Base-by-base conservation (phyloP, 1,139 yeast species). In the Geotrichum histeridarum region DNA sequence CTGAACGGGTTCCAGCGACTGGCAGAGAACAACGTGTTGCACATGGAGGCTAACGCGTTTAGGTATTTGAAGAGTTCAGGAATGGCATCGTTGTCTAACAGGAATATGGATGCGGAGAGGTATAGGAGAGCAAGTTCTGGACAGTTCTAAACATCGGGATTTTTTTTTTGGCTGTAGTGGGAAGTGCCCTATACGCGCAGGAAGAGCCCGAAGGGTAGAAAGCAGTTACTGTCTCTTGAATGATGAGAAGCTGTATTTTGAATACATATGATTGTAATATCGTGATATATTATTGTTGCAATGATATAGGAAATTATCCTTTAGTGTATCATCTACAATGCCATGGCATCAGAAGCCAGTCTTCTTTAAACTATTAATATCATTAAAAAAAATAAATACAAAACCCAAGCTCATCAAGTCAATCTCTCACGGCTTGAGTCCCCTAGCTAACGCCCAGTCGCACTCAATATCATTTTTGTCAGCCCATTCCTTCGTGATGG, bases 401-500 rank as follows among this genome's bases (percentile, higher is more conserved):
- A 14, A 14, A 35, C 38, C 38, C n/a, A 35, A 35, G 38, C n/a
- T 4, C 2, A 12, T 35, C 14, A 12, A 14, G 38, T 14, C 14
- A 22, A 5, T 22, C 27, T 22, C 27, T 18, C 12, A 18, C 14
- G n/a, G 43, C 43, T 18, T 17, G 12, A 54, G 51, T 4, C 56
- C 56, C 27, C 46, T 42, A 17, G 44, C 49, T 11, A 55, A 31
- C 12, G 50, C 53, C 51, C 54, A 53, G 12, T 53, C 51, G 36
- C 53, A 66, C 43, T 63, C 60, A 35, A 74, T 56, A 9, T 63
- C 57, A 43, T 63, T 59, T 15, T 51, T 48, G 7, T 61, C 64
- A 8, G 71, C 68, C 74, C 74, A 72, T 54, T 72, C 75, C 27
- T 60, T 60, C 9, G 67, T 54, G 30, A 70, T 54, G 8, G 63